Conservation (phyloP, 2,329 filamentous ascomycete species). For the Phoma herbarum region DNA sequence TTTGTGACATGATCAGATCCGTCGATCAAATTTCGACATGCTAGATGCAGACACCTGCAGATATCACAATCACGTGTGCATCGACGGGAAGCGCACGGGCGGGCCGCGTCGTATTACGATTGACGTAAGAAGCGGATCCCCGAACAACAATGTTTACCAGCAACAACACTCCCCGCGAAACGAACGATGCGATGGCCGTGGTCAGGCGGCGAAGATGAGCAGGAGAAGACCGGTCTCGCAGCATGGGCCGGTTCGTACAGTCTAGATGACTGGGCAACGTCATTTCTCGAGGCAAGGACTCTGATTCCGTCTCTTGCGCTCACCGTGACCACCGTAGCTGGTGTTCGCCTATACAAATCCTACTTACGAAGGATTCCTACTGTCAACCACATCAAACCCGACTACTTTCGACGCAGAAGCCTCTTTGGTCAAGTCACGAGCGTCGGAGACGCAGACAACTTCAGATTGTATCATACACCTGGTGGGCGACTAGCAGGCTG, state of each 20-base stretch:
- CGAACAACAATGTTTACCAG: conserved; percentile 22
- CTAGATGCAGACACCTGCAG: not conserved
- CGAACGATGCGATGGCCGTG: conserved; percentile 55
- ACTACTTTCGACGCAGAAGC: conserved; percentile 76
- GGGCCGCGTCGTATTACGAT: conserved; percentile 1
- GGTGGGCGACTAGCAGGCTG: conserved; percentile 88
- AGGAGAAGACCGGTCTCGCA: conserved; percentile 47
- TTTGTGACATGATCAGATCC: not conserved
- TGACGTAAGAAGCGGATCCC: conserved; percentile 20
- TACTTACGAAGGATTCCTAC: conserved; percentile 87
- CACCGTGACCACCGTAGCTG: conserved; percentile 64
- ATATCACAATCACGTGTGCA: conserved; percentile 4
- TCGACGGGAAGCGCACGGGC: conserved; percentile 11
- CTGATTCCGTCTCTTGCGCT: conserved; percentile 64
- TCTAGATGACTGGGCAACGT: conserved; percentile 60
- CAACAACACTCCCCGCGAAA: conserved; percentile 32
- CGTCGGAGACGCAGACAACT: conserved; percentile 96
- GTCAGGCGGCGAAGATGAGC: conserved; percentile 47
- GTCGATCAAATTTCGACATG: too few relatives aligned
- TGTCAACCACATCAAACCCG: conserved; percentile 75
- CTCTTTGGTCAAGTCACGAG: conserved; percentile 88
- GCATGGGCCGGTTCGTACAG: conserved; percentile 54
- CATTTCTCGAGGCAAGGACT: conserved; percentile 64
- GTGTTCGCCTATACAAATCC: conserved; percentile 68
- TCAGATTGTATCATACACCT: conserved; percentile 92